Evolutionary conservation across 805 yeast species (phyloP), one percentile per base, ranked within the genome.

Genomic region (Starmerella gropengiesseri): DNA sequence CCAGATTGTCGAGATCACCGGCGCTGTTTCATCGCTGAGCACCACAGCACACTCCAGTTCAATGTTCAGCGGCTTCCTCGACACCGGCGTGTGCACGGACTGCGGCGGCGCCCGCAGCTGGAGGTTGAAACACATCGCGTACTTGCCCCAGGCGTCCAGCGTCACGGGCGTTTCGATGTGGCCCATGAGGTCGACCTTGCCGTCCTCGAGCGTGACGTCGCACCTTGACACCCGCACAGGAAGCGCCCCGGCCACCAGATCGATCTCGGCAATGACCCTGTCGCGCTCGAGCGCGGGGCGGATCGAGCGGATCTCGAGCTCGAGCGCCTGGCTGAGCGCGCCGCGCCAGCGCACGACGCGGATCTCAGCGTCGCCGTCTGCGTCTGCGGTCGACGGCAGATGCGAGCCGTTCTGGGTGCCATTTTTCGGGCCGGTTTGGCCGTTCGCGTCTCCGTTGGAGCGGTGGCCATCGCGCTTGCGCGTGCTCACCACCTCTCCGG

Each of bases 251-350:
- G 45, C 35, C 11, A 55, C 37, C 2, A 49, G 29, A 40, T 47
- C 54, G 27, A 54, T 28, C 42, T 55, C 56, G 25, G 55, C 56
- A 23, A 55, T 43, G 5, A 51, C 47, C 7, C 52, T 41, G 29
- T 52, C 56, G 13, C 53, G 43, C 23, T 52, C 57, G 18, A 52
- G 43, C 6, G 54, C 52, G 1, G 58, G 58, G 11, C 58, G 45
- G 12, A 53, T 42, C 16, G 51, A 46, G 18, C 53, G 43, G 7
- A 55, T 42, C 37, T 52, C 51, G 30, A 52, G 45, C 17, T 44
- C 49, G 2, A 55, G 29, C 6, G 50, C 55, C 20, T 54, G 55
- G 21, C 17, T 34, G 11, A 54, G 45, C 21, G 43, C 37, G 11
- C 43, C 40, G 22, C 33, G 35, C 52, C 52, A 49, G 11, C 48